Percentiles rank a stretch among this genome's conserved stretches.
phyloP scores from a whole-genome alignment of 2,329 filamentous ascomycete species.

The Ascochyta rabiei region DNA sequence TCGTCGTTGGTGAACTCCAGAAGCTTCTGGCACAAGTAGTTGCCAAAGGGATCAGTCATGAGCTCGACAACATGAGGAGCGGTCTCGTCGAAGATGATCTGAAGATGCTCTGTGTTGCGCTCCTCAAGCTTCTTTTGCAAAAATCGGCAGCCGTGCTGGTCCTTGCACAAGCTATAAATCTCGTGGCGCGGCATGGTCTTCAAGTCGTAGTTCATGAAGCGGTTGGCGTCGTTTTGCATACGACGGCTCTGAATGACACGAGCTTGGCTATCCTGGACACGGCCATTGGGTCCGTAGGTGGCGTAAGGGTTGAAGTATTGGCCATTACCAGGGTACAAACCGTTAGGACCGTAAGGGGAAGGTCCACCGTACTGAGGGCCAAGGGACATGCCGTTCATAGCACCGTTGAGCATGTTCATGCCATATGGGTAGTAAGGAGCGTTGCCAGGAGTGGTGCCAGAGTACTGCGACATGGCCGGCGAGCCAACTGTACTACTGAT shows the following conservation, averaged over 20 bases:
- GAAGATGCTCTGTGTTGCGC: conserved; percentile 78
- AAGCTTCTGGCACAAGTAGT: conserved; percentile 98
- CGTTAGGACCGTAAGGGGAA: conserved; percentile 28
- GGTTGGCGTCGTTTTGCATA: conserved; percentile 70
- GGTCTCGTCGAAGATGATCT: conserved; percentile 94
- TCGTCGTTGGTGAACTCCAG: conserved; percentile 95
- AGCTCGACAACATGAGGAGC: conserved; percentile 93
- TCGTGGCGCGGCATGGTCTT: conserved; percentile 76
- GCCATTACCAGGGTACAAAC: conserved; percentile 30
- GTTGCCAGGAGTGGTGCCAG: conserved; percentile 24
- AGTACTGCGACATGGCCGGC: conserved; percentile 43
- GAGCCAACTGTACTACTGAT: conserved; percentile 34
- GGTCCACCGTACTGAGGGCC: conserved; percentile 48
- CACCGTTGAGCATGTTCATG: conserved; percentile 69
- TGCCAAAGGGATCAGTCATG: conserved; percentile 98
- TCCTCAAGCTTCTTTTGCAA: conserved; percentile 97
- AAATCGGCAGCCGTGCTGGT: conserved; percentile 96
- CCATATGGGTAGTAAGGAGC: conserved; percentile 59
- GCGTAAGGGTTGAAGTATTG: conserved; percentile 39
- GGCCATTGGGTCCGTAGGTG: conserved; percentile 51
- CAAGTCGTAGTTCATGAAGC: conserved; percentile 82
- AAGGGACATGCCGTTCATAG: conserved; percentile 67
- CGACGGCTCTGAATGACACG: conserved; percentile 78
- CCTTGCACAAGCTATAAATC: conserved; percentile 91
- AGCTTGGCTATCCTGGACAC: conserved; percentile 74